Percentiles rank a stretch among this genome's conserved stretches.
These are phyloP conservation scores for Quercus gilva DNA, from an alignment of 306 rosid species.

Conservation along the genomic window DNA sequence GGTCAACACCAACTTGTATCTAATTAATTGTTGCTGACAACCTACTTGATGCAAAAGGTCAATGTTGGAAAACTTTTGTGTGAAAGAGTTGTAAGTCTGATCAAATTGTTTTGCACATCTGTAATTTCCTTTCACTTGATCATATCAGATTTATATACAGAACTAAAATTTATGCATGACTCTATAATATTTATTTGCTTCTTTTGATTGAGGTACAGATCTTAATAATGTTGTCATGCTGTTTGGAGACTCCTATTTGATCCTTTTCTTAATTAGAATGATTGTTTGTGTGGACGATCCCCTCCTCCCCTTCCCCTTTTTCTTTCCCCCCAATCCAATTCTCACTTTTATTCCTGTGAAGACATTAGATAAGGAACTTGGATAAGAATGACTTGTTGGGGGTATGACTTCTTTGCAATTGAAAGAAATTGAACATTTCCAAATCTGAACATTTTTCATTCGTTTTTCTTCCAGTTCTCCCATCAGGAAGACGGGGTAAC, in stretches of 20 bases:
- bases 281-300: neutral
- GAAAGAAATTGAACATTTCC: neutral
- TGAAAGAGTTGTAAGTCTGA: too few species aligned
- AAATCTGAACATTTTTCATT: neutral
- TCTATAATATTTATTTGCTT: neutral
- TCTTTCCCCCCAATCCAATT: neutral
- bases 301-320: too few species aligned
- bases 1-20: too few species aligned
- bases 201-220: neutral
- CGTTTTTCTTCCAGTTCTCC: conserved; percentile 61
- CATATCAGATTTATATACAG: neutral
- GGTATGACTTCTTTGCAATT: neutral
- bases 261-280: neutral
- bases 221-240: neutral
- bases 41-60: neutral
- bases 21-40: too few species aligned
- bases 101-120: neutral
- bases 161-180: neutral
- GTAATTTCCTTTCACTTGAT: neutral
- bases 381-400: neutral
- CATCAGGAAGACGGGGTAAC: conserved; percentile 66
- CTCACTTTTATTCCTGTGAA: neutral
- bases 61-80: neutral
- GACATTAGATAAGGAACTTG: neutral
- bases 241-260: neutral